phyloP scores from a whole-genome alignment of 1,139 yeast genomes.

The Diutina scorzettiae region DNA sequence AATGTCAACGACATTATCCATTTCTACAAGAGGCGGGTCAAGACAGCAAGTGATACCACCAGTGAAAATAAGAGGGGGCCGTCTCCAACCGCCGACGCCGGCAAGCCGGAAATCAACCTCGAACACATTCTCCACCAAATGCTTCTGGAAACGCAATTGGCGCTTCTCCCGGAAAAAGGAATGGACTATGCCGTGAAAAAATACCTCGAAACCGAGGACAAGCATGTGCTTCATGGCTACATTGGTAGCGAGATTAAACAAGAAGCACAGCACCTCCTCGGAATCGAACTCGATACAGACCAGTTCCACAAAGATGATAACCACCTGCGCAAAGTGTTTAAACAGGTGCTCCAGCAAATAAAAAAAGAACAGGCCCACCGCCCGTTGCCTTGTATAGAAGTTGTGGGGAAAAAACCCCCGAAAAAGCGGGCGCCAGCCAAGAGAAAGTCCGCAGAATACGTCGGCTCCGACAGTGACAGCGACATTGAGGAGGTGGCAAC shows the following conservation, averaged over 20 bases:
- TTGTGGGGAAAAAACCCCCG: neutral
- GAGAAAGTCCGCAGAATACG: too few species aligned
- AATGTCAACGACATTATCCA: constrained; percentile 77
- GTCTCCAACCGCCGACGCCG: neutral
- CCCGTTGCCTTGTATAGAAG: neutral
- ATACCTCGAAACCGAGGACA: constrained; percentile 77
- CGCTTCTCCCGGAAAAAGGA: constrained; percentile 67
- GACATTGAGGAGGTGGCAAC: too few species aligned
- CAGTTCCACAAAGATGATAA: constrained; percentile 1
- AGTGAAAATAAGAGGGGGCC: constrained; percentile 11
- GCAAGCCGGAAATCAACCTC: constrained; percentile 29
- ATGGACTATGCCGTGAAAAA: constrained; percentile 61
- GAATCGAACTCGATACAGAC: neutral
- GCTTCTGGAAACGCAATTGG: constrained; percentile 48
- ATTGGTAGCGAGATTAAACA: constrained; percentile 54
- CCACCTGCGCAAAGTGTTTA: neutral
- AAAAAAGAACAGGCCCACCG: neutral
- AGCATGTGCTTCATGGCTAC: constrained; percentile 53
- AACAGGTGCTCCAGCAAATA: neutral
- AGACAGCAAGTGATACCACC: neutral
- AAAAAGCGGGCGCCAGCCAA: neutral
- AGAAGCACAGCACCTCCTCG: constrained; percentile 13
- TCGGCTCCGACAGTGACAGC: too few species aligned
- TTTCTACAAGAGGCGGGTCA: constrained; percentile 37
- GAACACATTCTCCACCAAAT: constrained; percentile 35